Base-by-base conservation (phyloP, 2,329 filamentous ascomycete species). In the Aspergillus fumigatus region DNA sequence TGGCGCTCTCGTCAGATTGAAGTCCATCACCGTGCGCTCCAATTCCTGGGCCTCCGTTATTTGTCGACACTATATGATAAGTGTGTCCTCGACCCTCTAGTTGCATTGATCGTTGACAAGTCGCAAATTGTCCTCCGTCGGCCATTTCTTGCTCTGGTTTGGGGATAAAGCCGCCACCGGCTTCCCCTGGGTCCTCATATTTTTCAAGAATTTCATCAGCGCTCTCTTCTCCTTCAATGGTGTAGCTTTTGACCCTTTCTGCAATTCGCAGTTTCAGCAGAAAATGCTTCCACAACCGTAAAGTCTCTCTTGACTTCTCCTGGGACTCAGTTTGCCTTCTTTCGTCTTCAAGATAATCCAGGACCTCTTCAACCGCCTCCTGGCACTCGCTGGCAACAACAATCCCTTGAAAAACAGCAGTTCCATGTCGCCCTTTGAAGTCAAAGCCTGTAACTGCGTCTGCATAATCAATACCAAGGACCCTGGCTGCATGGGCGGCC, bases 371-470 rank as follows among this genome's bases (percentile, higher is more conserved):
- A 0, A 97, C 80, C 0, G 88, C 92, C 54, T 92, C 89, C 7
- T 78, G 80, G 59, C 86, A 84, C 69, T 93, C 88, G 17, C 75
- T 70, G 0, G 92, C 88, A 1, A 96, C 85, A 0, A 99, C 85
- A 1, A 88, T 83, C 1, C 94, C 94, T 40, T 84, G 82, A 2
- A 94, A 75, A 2, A 97, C 82, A 1, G 94, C 92, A 2, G 91
- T 97, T 17, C 93, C 93, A 55, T 90, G 87, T 2, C 90, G 84
- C 0, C 92, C 92, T 67, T 85, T 87, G 75, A 97, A 99, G 40
- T 88, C 82, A 67, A 97, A 99, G 0, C 93, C 93, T 0, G 88
- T 94, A 4, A 99, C 84, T 0, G 94, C 94, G 32, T 93, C 90
- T 2, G 90, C 90, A 70, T 89, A 96, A 73, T 97, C 92, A 19